Percentiles rank a stretch among this genome's conserved stretches.
phyloP scores from a whole-genome alignment of 2,329 filamentous ascomycete genomes.

The Whalleya microplaca region DNA sequence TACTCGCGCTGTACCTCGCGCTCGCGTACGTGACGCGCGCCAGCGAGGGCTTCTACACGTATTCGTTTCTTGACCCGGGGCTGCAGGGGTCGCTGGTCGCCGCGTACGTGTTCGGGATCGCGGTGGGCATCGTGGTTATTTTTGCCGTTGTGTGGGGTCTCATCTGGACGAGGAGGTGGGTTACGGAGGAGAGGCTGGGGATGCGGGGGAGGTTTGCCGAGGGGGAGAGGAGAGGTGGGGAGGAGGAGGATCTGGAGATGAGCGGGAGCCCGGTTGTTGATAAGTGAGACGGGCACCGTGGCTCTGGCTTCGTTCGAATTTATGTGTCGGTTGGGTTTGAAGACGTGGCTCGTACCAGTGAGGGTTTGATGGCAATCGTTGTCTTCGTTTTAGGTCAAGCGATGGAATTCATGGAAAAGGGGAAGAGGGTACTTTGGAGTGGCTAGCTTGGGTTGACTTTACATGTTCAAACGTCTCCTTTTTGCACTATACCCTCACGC shows the following conservation, averaged over 20 bases:
- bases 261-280: neutral
- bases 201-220: slow-evolving; percentile 30
- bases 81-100: slow-evolving; percentile 58
- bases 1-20: slow-evolving; percentile 72
- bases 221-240: neutral
- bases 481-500: neutral
- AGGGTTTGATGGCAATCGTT: no score
- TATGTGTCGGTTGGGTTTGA: no score
- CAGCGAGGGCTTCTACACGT: slow-evolving; percentile 75
- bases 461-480: neutral
- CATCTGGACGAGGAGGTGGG: slow-evolving; percentile 45
- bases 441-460: neutral
- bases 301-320: no score
- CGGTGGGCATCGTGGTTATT: slow-evolving; percentile 46
- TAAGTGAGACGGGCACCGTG: neutral
- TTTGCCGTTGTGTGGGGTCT: slow-evolving; percentile 47
- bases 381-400: neutral
- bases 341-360: no score
- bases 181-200: slow-evolving; percentile 39
- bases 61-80: slow-evolving; percentile 72
- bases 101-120: slow-evolving; percentile 61
- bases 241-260: neutral
- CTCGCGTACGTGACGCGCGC: slow-evolving; percentile 75
- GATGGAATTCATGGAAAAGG: neutral
- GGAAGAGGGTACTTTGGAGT: neutral